phyloP scores from a whole-genome alignment of 1,284 basidiomycete species.

The Bondarzewia mesenterica region DNA sequence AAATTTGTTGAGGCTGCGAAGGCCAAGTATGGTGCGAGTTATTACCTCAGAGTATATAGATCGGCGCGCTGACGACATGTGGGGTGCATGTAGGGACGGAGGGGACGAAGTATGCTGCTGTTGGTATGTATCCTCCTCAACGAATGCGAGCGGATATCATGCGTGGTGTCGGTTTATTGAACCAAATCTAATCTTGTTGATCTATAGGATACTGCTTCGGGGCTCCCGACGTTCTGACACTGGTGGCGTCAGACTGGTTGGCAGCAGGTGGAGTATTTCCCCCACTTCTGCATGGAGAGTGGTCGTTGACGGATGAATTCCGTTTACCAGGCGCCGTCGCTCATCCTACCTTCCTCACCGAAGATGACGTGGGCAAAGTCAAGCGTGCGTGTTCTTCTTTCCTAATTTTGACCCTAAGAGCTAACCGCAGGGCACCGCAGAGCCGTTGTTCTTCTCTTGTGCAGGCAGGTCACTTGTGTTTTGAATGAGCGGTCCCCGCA shows the following conservation, averaged over 20 bases:
- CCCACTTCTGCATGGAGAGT: too few species aligned
- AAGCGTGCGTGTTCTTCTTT: not conserved
- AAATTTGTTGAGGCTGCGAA: conserved; percentile 42
- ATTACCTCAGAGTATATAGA: too few species aligned
- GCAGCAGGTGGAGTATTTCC: conserved; percentile 32
- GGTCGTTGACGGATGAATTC: too few species aligned
- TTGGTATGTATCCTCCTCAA: conserved; percentile 26
- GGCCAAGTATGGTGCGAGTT: conserved; percentile 30
- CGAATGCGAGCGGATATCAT: not conserved
- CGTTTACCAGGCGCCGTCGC: conserved; percentile 41
- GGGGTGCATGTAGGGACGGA: conserved; percentile 7
- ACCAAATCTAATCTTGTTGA: too few species aligned
- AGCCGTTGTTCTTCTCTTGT: not conserved
- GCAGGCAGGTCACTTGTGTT: not conserved
- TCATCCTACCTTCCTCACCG: conserved; percentile 46
- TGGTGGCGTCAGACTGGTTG: conserved; percentile 34
- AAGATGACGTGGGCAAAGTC: conserved; percentile 32
- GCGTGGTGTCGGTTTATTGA: too few species aligned
- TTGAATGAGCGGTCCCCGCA: not conserved
- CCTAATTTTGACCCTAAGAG: not conserved
- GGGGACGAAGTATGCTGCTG: conserved; percentile 25
- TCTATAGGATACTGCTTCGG: conserved; percentile 51
- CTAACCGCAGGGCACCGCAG: not conserved
- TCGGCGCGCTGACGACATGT: not conserved
- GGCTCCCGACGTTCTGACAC: conserved; percentile 39